Evolutionary conservation across 202 grass and related monocot genomes (phyloP), one percentile per base, ranked within the genome.

Genomic region (Panicum virgatum): DNA sequence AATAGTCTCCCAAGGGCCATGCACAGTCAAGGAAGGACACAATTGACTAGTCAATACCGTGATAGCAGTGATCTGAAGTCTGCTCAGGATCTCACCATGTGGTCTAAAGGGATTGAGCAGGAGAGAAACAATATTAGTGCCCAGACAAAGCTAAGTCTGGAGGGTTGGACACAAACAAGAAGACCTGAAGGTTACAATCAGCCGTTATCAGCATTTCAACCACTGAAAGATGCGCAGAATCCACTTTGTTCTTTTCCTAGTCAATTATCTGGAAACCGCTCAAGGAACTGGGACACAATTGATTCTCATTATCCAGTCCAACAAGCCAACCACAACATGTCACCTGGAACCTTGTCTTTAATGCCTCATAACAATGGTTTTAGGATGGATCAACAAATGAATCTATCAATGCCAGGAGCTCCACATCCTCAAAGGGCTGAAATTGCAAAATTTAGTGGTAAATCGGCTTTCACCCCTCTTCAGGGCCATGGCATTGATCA

Each of bases 1-100:
- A 79, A 85, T 66, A 38, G 53, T 65, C 82, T 78, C 39, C 63
- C 86, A 80, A 88, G 53, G 86, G 78, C 89, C 70, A 84, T 97
- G 47, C 87, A 94, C 72, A 91, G 60, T 72, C 86, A 92, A 88
- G 94, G 92, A 89, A 73, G 32, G 64, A 75, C 51, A 73, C 71
- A 80, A 83, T 82, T 89, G 69, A 87, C 74, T 65, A 81, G 85
- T 85, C 75, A 16, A 50, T 74, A 85, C 53, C 57, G 22, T 29
- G 85, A 88, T 59, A 85, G 36, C 16, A 82, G 69, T 64, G 79
- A 86, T 61, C 42, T 73, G 66, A 90, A 92, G 34, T 73, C 52
- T 39, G 48, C 63, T 75, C 73, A 79, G 19, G 92, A 94, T 69
- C 70, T 82, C 20, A 68, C 80, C 66, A 83, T 82, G 83, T 92